Percentiles rank a stretch among this genome's conserved stretches.
Conservation (phyloP, 2,329 filamentous ascomycete species). For the Helotiales sp. region DNA sequence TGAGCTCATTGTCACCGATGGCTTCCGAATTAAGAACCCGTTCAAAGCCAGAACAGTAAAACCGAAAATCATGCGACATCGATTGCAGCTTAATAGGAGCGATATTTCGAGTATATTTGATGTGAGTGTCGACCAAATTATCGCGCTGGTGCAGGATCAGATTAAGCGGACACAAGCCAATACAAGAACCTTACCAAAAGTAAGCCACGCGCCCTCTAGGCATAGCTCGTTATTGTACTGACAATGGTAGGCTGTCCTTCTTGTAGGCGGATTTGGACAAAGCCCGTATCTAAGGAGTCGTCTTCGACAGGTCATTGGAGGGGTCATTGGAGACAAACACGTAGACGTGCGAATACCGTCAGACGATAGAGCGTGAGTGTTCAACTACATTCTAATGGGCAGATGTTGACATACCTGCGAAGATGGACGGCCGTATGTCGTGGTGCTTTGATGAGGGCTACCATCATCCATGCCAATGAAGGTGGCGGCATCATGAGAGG, state of each 20-base stretch:
- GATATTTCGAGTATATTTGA: background rate
- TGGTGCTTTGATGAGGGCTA: background rate
- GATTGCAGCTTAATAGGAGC: no score
- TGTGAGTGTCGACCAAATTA: background rate
- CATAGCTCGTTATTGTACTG: background rate
- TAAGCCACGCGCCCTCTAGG: background rate
- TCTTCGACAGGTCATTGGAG: no score
- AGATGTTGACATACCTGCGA: background rate
- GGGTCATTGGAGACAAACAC: background rate
- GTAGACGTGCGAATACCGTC: background rate
- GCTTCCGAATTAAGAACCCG: background rate
- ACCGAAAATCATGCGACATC: background rate
- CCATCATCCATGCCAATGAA: background rate
- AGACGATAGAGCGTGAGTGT: background rate
- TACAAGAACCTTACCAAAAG: background rate
- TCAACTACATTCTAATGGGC: background rate
- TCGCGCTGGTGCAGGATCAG: background rate
- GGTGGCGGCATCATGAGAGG: background rate
- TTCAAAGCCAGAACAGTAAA: background rate
- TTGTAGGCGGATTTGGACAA: background rate
- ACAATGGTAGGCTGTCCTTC: background rate
- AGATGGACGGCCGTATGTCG: background rate
- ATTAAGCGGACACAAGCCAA: background rate
- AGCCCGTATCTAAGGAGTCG: background rate
- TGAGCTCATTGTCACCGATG: background rate